Percentiles rank a stretch among this genome's conserved stretches.
These are phyloP conservation scores for Ambrosiella cleistominuta DNA, from an alignment of 2,329 filamentous ascomycete genomes.

Conservation along the genomic window DNA sequence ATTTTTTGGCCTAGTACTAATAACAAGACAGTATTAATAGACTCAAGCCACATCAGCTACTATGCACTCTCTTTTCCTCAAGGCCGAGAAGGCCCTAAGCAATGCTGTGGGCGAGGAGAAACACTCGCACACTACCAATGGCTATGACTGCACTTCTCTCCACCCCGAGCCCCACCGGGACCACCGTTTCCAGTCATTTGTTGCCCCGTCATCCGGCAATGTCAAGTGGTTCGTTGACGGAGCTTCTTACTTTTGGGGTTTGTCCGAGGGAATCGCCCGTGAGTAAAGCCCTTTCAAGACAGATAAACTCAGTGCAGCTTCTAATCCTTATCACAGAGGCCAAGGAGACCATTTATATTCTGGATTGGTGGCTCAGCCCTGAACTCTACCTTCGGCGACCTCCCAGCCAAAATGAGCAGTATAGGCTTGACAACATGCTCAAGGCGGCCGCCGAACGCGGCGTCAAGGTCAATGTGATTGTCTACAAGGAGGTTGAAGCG, in stretches of 20 bases:
- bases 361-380: slow-evolving; percentile 82
- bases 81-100: slow-evolving; percentile 22
- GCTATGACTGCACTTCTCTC: slow-evolving; percentile 24
- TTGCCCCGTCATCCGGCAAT: slow-evolving; percentile 52
- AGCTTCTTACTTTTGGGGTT: slow-evolving; percentile 70
- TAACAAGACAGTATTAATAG: no score
- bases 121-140: slow-evolving; percentile 28
- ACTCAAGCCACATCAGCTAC: neutral
- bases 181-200: slow-evolving; percentile 51
- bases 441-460: slow-evolving; percentile 67
- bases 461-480: slow-evolving; percentile 68
- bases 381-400: slow-evolving; percentile 77
- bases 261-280: slow-evolving; percentile 59
- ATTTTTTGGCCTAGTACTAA: no score
- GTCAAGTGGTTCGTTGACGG: slow-evolving; percentile 82
- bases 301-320: neutral
- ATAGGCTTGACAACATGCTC: slow-evolving; percentile 69
- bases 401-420: slow-evolving; percentile 63
- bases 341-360: slow-evolving; percentile 61
- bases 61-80: slow-evolving; percentile 23
- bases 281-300: slow-evolving; percentile 13
- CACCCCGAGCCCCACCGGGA: slow-evolving; percentile 26
- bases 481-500: slow-evolving; percentile 81
- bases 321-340: slow-evolving; percentile 32
- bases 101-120: slow-evolving; percentile 22